Evolutionary conservation across 345 rosid genomes (phyloP).

Genomic region (Lepidium aucheri): DNA sequence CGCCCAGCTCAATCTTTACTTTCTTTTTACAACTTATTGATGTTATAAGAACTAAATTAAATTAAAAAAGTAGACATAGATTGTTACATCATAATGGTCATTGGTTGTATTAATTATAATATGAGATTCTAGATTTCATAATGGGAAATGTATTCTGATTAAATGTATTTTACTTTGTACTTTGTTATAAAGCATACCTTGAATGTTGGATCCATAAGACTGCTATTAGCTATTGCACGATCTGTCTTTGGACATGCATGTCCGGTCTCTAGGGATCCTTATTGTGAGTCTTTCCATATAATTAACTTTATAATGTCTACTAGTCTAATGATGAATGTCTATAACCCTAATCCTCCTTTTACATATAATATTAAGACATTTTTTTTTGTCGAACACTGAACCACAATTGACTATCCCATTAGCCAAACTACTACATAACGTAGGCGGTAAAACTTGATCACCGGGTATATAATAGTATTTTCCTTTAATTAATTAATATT

Average conservation of each 20-base stretch:
- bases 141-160: not conserved
- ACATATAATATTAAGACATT: not conserved
- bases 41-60: not conserved
- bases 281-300: conserved; percentile 8
- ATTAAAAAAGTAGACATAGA: not conserved
- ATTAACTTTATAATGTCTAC: conserved; percentile 17
- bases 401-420: too few species aligned
- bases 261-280: conserved; percentile 32
- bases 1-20: conserved; percentile 12
- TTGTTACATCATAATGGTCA: conserved; percentile 23
- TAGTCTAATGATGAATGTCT: conserved; percentile 23
- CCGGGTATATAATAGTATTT: too few species aligned
- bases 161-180: not conserved
- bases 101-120: conserved; percentile 14
- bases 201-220: conserved; percentile 28
- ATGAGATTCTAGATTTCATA: conserved; percentile 7
- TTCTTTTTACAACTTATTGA: not conserved
- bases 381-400: too few species aligned
- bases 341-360: conserved; percentile 1
- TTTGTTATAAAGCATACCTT: conserved; percentile 22
- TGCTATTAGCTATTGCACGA: conserved; percentile 17
- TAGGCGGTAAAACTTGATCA: too few species aligned
- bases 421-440: too few species aligned
- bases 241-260: conserved; percentile 34
- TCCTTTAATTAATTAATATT: not conserved